Evolutionary conservation across 169 alveolate species (phyloP).

Genomic region (Plasmodium vivax): DNA sequence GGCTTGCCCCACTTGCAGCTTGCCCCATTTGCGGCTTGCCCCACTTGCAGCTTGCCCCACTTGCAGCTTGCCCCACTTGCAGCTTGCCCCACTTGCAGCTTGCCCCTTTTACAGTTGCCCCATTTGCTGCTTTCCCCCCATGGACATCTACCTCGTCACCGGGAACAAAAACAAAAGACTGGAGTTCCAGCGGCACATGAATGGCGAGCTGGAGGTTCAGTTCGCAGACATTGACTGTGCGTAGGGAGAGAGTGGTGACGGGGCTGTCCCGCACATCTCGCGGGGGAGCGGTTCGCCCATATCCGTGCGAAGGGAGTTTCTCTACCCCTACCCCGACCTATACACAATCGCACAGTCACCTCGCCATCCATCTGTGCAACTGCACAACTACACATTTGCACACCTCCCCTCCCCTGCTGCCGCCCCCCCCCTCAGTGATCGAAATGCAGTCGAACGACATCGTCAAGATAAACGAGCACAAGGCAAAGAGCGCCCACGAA

Average conservation of each 20-base stretch:
- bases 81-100: not conserved
- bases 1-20: too few relatives aligned
- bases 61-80: not conserved
- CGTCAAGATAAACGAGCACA: slow-evolving; percentile 29
- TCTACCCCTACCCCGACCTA: too few relatives aligned
- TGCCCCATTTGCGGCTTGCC: too few relatives aligned
- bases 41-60: too few relatives aligned
- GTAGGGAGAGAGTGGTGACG: not conserved
- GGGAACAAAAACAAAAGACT: slow-evolving; percentile 31
- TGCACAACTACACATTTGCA: not conserved
- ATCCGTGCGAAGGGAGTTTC: too few relatives aligned
- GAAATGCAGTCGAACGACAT: slow-evolving; percentile 57
- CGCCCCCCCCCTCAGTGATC: not conserved
- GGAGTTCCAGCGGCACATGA: slow-evolving; percentile 15
- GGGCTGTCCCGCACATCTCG: not conserved
- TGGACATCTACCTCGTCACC: slow-evolving; percentile 21
- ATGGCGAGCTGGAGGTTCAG: slow-evolving; percentile 16
- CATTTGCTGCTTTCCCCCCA: not conserved
- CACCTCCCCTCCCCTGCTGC: not conserved
- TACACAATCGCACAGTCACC: not conserved
- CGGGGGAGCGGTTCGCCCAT: too few relatives aligned
- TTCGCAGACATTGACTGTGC: slow-evolving; percentile 27
- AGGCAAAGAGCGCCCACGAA: slow-evolving; percentile 34
- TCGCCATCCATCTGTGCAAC: not conserved
- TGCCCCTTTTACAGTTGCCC: too few relatives aligned